These are phyloP conservation scores for Xylariaceae sp. DNA, from an alignment of 2,329 filamentous ascomycete genomes.

Conservation along the genomic window DNA sequence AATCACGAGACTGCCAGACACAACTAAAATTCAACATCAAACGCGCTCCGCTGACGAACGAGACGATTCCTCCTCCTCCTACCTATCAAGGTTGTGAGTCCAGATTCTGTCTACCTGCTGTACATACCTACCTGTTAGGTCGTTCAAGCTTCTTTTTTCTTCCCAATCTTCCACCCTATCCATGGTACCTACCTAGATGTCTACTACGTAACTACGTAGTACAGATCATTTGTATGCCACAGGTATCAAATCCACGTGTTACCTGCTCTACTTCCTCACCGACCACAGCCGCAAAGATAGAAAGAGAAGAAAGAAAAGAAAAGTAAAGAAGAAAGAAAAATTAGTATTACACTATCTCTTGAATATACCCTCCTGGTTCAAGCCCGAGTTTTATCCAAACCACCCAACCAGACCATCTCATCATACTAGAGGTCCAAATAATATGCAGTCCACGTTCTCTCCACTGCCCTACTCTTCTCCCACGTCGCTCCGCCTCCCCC, in stretches of 20 bases:
- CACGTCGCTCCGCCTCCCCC: conserved; percentile 27
- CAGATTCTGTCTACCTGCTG: neutral
- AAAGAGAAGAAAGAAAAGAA: no score
- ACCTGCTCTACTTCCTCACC: conserved; percentile 3
- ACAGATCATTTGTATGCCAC: neutral
- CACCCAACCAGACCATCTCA: conserved; percentile 25
- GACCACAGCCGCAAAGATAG: conserved; percentile 5
- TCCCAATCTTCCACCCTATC: conserved; percentile 1
- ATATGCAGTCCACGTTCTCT: conserved; percentile 9
- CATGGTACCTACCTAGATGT: neutral
- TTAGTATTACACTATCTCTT: conserved; percentile 19
- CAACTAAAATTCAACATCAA: conserved; percentile 46
- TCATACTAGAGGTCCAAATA: conserved; percentile 27
- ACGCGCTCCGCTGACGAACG: conserved; percentile 44
- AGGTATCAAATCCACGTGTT: no score
- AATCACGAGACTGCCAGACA: conserved; percentile 20
- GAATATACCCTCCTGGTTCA: conserved; percentile 33
- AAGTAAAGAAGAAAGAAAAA: no score
- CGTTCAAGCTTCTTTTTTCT: conserved; percentile 3
- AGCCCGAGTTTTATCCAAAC: conserved; percentile 33
- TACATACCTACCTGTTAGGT: no score
- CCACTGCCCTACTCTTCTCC: conserved; percentile 20
- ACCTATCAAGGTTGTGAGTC: neutral
- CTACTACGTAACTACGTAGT: conserved; percentile 4
- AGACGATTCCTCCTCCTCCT: conserved; percentile 33